Base-by-base conservation (phyloP, 225 moss, liverwort and hornwort species). In the Marchantia paleacea region DNA sequence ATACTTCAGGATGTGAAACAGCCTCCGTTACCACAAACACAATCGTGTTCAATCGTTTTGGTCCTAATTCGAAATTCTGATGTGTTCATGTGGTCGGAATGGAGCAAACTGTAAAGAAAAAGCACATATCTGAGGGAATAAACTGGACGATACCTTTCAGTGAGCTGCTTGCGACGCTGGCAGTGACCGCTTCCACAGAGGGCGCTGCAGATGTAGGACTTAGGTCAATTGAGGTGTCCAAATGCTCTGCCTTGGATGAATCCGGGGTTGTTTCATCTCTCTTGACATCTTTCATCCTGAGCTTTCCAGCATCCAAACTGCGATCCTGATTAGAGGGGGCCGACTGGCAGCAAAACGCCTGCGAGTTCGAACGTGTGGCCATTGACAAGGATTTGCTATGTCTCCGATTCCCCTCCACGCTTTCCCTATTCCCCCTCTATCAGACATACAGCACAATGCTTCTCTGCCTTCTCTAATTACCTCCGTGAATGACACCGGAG, bases 301-400 rank as follows among this genome's bases (percentile, higher is more conserved):
- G 51, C 70, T 76, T 78, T 73, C 80, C 31, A 39, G 74, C 65
- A 39, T 65, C 52, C 52, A 49, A 62, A 55, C 84, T 82, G 80
- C 81, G 80, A 86, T 84, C 87, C 90, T 86, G 75, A 92, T 92
- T 75, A 90, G 90, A 39, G 96, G 96, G 85, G 94, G 96, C 75
- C 92, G 96, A 83, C 85, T 92, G 81, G 96, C 96, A 92, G 96
- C 94, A 94, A 96, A 96, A 88, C 92, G 94, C 89, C 94, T 86
- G 84, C 96, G 92, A 83, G 92, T 90, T 88, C 96, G 86, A 85
- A 96, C 94, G 89, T 94, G 96, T 55, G 94, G 92, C 96, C 96
- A 96, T 96, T 96, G 96, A 86, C 91, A 94, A 77, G 96, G 96
- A 89, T 96, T 96, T 79, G 89, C 87, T 78, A 92, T 87, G 81